phyloP scores from a whole-genome alignment of 257 asterid species.

The Solanum pinnatisectum region DNA sequence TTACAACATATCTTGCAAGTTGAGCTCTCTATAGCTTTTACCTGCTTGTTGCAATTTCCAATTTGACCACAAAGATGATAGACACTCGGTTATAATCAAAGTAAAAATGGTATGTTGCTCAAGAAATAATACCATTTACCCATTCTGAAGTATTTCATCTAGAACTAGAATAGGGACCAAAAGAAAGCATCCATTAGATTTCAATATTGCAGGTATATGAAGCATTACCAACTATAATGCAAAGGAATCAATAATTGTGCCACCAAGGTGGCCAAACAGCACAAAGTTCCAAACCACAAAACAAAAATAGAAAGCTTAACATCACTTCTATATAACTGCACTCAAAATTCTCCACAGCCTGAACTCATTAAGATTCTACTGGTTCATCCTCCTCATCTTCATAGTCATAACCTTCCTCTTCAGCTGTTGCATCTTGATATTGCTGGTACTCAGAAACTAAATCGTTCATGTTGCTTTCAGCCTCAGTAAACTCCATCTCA shows the following conservation, averaged over 20 bases:
- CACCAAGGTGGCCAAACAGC: not conserved
- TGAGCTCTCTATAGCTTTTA: not conserved
- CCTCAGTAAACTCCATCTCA: constrained; percentile 4
- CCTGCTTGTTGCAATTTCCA: not conserved
- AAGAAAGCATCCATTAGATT: not conserved
- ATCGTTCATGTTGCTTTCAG: constrained; percentile 3
- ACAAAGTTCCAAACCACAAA: not conserved
- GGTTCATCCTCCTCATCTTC: not conserved
- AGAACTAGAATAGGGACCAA: not conserved
- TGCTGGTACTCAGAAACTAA: constrained; percentile 3
- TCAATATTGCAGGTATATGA: not conserved
- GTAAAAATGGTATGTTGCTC: not conserved
- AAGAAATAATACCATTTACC: not conserved
- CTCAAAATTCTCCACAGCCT: not conserved
- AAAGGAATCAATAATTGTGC: not conserved
- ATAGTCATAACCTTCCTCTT: not conserved
- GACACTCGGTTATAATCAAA: not conserved
- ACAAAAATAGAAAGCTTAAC: not conserved
- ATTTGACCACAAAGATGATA: not conserved
- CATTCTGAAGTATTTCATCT: not conserved
- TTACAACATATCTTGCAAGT: not conserved
- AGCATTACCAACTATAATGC: not conserved
- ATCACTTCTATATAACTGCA: not conserved
- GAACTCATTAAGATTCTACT: not conserved
- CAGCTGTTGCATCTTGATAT: constrained; percentile 2